phyloP scores from a whole-genome alignment of 805 yeast species.

The Maudiozyma serrabonitensis region DNA sequence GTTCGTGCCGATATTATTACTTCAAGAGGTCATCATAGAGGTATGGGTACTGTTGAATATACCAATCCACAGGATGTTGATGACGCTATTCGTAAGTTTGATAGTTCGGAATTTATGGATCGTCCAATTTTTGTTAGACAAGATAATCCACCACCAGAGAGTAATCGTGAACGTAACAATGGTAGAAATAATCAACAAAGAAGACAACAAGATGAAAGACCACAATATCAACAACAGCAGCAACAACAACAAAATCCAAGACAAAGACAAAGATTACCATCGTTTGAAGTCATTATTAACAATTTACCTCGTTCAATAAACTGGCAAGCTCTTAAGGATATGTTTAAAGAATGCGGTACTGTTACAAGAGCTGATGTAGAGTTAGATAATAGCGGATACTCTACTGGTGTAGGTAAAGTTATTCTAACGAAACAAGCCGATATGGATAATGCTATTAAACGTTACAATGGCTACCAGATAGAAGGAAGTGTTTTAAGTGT shows the following conservation, averaged over 20 bases:
- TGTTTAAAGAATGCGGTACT: constrained; percentile 67
- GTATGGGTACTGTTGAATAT: constrained; percentile 89
- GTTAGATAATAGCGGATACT: constrained; percentile 51
- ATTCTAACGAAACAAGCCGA: constrained; percentile 52
- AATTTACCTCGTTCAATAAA: constrained; percentile 73
- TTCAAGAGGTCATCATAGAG: constrained; percentile 70
- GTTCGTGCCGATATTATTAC: constrained; percentile 77
- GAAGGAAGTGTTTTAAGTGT: constrained; percentile 13
- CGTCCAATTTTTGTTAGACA: constrained; percentile 84
- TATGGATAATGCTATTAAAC: constrained; percentile 64
- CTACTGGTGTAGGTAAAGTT: constrained; percentile 78
- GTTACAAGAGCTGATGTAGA: constrained; percentile 78
- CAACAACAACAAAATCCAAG: neutral
- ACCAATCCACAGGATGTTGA: constrained; percentile 52
- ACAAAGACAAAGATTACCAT: neutral
- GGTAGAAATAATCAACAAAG: neutral
- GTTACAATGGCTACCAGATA: constrained; percentile 56
- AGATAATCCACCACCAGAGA: constrained; percentile 73
- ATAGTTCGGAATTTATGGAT: constrained; percentile 55
- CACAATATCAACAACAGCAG: neutral
- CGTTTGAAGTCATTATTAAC: constrained; percentile 58
- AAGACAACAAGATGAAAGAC: neutral
- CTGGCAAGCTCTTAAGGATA: constrained; percentile 81
- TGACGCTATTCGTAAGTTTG: constrained; percentile 59
- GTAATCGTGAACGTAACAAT: constrained; percentile 9